Evolutionary conservation across 768 basidiomycete species (phyloP), one percentile per base, ranked within the genome.

Genomic region (Psilocybe cyanescens): DNA sequence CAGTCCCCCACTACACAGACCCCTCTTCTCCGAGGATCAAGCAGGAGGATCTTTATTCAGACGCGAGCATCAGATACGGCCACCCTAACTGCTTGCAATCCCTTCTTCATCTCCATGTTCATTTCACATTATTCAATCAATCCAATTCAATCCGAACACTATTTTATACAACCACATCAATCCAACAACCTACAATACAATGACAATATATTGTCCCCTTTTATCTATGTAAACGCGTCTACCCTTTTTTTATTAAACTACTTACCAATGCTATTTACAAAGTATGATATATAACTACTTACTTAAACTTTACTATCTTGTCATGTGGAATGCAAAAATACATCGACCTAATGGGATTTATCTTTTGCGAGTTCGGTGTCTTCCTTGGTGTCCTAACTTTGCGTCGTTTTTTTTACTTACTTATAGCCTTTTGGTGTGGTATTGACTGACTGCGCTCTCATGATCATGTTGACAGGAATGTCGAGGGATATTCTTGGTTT

Each of bases 11-110:
- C 41, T 48, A 60, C 57, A 61, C 58, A 59, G 37, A 62, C 48
- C 33, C 64, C 19, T 53, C 60, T 14, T 58, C 61, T 52, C 68
- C 66, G 54, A 69, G 68, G 62, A 67, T 69, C 62, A 70, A 69
- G 62, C 68, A 70, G 60, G 69, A 72, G 58, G 71, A 72, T 16
- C 37, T 63, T 37, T 59, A 48, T 52, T 45, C 59, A 56, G 14
- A 47, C 62, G 19, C 11, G 8, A n/a, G 14, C 41, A 44, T n/a
- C 41, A 35, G 33, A 35, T 62, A 56, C 47, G 39, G 60, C 53
- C 33, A 12, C 5, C 41, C 41, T 14, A 19, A 19, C 19, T 37
- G 7, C 37, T 37, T 37, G 37, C 37, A 12, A 44, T 9, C 14
- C 41, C 41, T 44, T n/a, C 41, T n/a, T 44, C 41, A 44, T 44